These are phyloP conservation scores for Sutorius eximius DNA, from an alignment of 1,284 basidiomycete genomes.

Conservation along the genomic window DNA sequence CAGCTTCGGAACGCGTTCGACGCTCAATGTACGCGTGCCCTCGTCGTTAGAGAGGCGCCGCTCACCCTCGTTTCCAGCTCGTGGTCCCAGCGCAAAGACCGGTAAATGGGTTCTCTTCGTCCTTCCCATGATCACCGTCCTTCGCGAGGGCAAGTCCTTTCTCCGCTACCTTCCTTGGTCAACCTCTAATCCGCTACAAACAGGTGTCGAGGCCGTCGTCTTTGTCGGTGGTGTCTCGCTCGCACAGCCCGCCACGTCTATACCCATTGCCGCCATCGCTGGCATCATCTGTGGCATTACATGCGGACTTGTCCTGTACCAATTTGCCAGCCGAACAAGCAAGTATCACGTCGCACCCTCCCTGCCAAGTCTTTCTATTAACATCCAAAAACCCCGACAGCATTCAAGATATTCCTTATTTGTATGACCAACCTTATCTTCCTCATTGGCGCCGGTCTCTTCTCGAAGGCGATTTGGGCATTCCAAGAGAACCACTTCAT, in stretches of 20 bases:
- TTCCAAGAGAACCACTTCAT: slow-evolving; percentile 75
- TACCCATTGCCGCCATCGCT: slow-evolving; percentile 85
- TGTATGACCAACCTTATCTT: slow-evolving; percentile 87
- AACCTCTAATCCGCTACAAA: not conserved
- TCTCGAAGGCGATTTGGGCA: slow-evolving; percentile 68
- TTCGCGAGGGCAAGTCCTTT: slow-evolving; percentile 73
- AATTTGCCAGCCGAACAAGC: slow-evolving; percentile 74
- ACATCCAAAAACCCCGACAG: slow-evolving; percentile 33
- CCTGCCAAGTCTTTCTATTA: not conserved
- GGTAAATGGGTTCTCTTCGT: slow-evolving; percentile 87
- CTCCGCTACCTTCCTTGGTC: not conserved
- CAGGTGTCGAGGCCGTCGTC: slow-evolving; percentile 84
- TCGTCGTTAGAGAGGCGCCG: not conserved
- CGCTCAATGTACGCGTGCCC: slow-evolving; percentile 42
- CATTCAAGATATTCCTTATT: slow-evolving; percentile 80
- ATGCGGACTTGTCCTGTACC: slow-evolving; percentile 71
- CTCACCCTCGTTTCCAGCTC: slow-evolving; percentile 24
- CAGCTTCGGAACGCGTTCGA: slow-evolving; percentile 84
- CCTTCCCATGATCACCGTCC: slow-evolving; percentile 85
- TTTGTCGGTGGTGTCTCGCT: slow-evolving; percentile 93
- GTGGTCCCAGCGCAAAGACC: slow-evolving; percentile 45
- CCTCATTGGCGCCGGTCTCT: slow-evolving; percentile 89
- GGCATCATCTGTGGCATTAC: slow-evolving; percentile 76
- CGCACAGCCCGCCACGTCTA: slow-evolving; percentile 74
- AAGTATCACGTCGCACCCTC: slow-evolving; percentile 27